These are phyloP conservation scores for Globisporangium mamillatum DNA, from an alignment of 352 stramenopile genomes.

Conservation along the genomic window DNA sequence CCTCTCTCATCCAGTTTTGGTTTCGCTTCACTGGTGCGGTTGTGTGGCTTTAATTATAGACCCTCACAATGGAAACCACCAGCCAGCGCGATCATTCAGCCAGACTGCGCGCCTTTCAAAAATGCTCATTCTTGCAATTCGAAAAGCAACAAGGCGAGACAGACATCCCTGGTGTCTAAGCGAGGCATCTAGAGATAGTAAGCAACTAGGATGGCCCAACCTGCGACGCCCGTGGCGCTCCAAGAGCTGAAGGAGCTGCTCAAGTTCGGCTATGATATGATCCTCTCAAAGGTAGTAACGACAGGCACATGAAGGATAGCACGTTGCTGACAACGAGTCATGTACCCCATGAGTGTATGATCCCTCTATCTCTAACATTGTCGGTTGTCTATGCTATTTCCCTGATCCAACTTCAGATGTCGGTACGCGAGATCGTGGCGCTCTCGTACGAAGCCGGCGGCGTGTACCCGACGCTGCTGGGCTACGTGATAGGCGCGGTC, in stretches of 20 bases:
- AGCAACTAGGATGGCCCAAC: background rate
- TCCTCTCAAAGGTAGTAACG: slow-evolving; percentile 15
- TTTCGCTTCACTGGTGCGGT: background rate
- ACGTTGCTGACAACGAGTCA: background rate
- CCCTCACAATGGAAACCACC: background rate
- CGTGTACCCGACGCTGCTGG: slow-evolving; percentile 55
- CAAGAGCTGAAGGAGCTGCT: slow-evolving; percentile 14
- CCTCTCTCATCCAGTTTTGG: background rate
- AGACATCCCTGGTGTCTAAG: background rate
- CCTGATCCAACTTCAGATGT: slow-evolving; percentile 27
- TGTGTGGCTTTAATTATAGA: background rate
- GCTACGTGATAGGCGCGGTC: slow-evolving; percentile 49
- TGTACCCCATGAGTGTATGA: background rate
- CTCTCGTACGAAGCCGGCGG: slow-evolving; percentile 55
- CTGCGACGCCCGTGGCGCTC: slow-evolving; percentile 5
- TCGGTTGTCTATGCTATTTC: background rate
- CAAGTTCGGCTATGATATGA: slow-evolving; percentile 11
- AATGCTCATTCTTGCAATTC: background rate
- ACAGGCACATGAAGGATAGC: background rate
- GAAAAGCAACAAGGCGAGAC: background rate
- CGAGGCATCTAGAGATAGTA: background rate
- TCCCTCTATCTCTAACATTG: background rate
- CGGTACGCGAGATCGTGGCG: slow-evolving; percentile 34
- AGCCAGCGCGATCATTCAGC: background rate
- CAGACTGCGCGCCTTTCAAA: background rate